These are phyloP conservation scores for Hyphopichia khmerensis DNA, from an alignment of 1,139 yeast genomes.

Conservation along the genomic window DNA sequence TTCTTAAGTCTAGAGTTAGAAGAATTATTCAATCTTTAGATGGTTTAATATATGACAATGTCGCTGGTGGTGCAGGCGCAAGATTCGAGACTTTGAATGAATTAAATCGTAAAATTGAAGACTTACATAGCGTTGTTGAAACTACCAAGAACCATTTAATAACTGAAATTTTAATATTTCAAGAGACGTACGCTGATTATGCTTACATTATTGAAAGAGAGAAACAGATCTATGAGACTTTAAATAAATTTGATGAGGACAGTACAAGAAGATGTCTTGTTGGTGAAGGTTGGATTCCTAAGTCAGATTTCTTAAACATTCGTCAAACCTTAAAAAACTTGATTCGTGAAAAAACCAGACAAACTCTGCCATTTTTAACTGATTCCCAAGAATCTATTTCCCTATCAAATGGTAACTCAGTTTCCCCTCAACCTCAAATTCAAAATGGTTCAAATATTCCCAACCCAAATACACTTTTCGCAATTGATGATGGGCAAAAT, in stretches of 20 bases:
- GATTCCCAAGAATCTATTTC: slow-evolving; percentile 22
- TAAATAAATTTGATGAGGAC: slow-evolving; percentile 83
- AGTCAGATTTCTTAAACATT: slow-evolving; percentile 9
- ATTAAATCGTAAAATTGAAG: slow-evolving; percentile 52
- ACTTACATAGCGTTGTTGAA: slow-evolving; percentile 55
- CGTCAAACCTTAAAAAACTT: slow-evolving; percentile 25
- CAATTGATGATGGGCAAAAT: slow-evolving; percentile 40
- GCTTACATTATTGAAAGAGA: slow-evolving; percentile 59
- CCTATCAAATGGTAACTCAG: slow-evolving; percentile 13
- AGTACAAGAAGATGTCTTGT: slow-evolving; percentile 72
- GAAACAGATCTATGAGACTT: slow-evolving; percentile 66
- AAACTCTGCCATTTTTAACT: slow-evolving; percentile 7
- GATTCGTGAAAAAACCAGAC: slow-evolving; percentile 24
- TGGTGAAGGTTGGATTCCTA: slow-evolving; percentile 81
- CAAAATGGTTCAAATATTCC: slow-evolving; percentile 1
- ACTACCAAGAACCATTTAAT: slow-evolving; percentile 69
- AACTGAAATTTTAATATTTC: slow-evolving; percentile 73
- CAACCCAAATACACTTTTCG: slow-evolving; percentile 38
- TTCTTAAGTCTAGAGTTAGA: slow-evolving; percentile 63
- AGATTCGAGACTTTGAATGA: slow-evolving; percentile 60
- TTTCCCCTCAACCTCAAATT: slow-evolving; percentile 4
- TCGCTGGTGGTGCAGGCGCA: slow-evolving; percentile 52
- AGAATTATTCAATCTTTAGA: slow-evolving; percentile 82
- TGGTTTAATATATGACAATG: slow-evolving; percentile 66
- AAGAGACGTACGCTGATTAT: slow-evolving; percentile 44